Percentiles rank a stretch among this genome's conserved stretches.
These are phyloP conservation scores for Penicillium sp. DNA, from an alignment of 2,329 filamentous ascomycete species.

Conservation along the genomic window DNA sequence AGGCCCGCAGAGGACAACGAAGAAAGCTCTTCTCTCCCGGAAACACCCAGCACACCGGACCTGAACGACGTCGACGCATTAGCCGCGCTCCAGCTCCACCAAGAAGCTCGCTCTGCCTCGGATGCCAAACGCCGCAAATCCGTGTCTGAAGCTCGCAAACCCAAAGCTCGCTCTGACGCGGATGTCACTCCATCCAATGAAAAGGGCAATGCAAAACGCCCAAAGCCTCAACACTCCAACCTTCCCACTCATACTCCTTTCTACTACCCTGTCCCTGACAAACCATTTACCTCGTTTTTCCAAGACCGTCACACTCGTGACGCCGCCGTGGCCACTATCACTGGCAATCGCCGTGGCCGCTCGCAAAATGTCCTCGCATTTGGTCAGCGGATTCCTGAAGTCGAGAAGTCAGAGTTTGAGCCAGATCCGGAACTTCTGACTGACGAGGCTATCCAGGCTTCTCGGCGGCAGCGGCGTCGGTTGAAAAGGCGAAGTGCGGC, in stretches of 20 bases:
- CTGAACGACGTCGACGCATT: slow-evolving; percentile 69
- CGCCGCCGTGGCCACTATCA: slow-evolving; percentile 61
- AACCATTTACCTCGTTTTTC: slow-evolving; percentile 85
- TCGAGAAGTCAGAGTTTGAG: slow-evolving; percentile 68
- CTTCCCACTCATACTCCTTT: slow-evolving; percentile 8
- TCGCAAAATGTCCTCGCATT: slow-evolving; percentile 66
- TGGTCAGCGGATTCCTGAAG: slow-evolving; percentile 75
- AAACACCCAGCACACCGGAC: slow-evolving; percentile 49
- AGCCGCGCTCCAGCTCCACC: slow-evolving; percentile 71
- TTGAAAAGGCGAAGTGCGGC: slow-evolving; percentile 30
- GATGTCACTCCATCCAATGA: slow-evolving; percentile 1
- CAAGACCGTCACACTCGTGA: slow-evolving; percentile 75
- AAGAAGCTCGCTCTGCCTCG: slow-evolving; percentile 63
- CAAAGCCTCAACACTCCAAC: slow-evolving; percentile 14
- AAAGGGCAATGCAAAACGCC: slow-evolving; percentile 30
- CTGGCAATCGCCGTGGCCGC: slow-evolving; percentile 60
- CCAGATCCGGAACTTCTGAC: slow-evolving; percentile 46
- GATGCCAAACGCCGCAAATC: slow-evolving; percentile 38
- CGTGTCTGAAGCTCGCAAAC: slow-evolving; percentile 14
- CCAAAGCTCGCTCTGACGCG: slow-evolving; percentile 3
- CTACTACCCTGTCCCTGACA: slow-evolving; percentile 34
- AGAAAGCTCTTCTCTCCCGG: slow-evolving; percentile 43
- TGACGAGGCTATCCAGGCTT: slow-evolving; percentile 41
- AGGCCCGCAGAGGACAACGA: slow-evolving; percentile 45
- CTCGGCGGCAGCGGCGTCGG: slow-evolving; percentile 38